Evolutionary conservation across 495 filamentous ascomycete species (phyloP).

Genomic region (Penicillium soppii): DNA sequence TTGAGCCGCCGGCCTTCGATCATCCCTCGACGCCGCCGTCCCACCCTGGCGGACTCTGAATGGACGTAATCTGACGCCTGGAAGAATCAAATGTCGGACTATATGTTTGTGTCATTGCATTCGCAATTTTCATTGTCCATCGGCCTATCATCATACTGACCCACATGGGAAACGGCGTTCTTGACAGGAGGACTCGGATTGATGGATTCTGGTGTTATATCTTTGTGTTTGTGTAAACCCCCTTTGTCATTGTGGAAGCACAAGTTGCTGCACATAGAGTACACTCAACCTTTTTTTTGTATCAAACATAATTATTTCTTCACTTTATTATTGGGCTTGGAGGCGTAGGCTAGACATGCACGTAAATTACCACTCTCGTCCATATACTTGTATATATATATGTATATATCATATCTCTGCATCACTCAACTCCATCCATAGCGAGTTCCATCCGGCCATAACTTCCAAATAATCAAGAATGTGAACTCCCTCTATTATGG

Average conservation of each 20-base stretch:
- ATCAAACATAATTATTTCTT: slow-evolving; percentile 19
- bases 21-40: slow-evolving; percentile 40
- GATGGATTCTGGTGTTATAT: slow-evolving; percentile 7
- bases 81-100: background rate
- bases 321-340: too few species aligned
- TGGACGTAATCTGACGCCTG: slow-evolving; percentile 23
- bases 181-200: slow-evolving; percentile 9
- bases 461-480: background rate
- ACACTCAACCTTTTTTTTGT: slow-evolving; percentile 8
- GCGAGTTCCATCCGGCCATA: too few species aligned
- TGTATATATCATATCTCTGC: background rate
- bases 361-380: background rate
- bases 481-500: slow-evolving; percentile 5
- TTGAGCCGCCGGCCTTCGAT: slow-evolving; percentile 37
- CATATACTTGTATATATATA: background rate
- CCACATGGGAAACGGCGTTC: slow-evolving; percentile 14
- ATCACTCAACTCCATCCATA: background rate
- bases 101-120: slow-evolving; percentile 8
- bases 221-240: slow-evolving; percentile 8
- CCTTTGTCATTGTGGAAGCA: slow-evolving; percentile 17
- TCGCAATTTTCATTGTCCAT: slow-evolving; percentile 7
- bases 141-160: slow-evolving; percentile 7
- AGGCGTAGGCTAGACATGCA: too few species aligned
- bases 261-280: slow-evolving; percentile 27
- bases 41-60: slow-evolving; percentile 39